Evolutionary conservation across 495 filamentous ascomycete genomes (phyloP), one percentile per base, ranked within the genome.

Genomic region (Aspergillus ellipticus): DNA sequence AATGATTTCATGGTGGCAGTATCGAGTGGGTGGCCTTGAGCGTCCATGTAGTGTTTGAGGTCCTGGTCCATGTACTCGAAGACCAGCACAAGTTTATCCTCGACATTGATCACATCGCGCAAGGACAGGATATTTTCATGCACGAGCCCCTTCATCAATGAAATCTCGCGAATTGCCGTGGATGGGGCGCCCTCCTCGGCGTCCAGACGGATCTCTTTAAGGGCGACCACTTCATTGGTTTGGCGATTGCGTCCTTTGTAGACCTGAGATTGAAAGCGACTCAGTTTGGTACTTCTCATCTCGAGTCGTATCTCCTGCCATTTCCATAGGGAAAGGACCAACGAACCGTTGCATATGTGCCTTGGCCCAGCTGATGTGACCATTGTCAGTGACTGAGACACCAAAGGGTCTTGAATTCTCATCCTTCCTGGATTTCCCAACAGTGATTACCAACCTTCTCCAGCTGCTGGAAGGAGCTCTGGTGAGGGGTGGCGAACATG

Each of bases 21-120:
- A 66, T 92, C 88, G 31, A 97, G 75, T 19, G 88, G 87, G 29
- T 93, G 86, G 60, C 89, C 88, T 28, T 88, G 82, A 16, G 85
- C 85, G 63, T 99, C 94, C 94, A 99, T 99, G 73, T 96, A 97
- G 68, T 92, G 92, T 80, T 97, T 99, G n/a, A 99, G 77, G 65
- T 99, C 94, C 63, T 92, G 85, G 72, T 99, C 94, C 86, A 99
- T 95, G 69, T 87, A 97, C 72, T 99, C 94, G 62, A 97, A 96
- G 10, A 99, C 94, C 33, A 99, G 87, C 90, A 97, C 97, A 41
- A 99, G 83, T 69, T 99, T 97, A 76, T 97, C 96, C 73, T 99
- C 94, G 51, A 93, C 96, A 68, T 99, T 95, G 62, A 99, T 96
- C 31, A 99, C 96, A 75, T 99, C 95, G 78, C 97, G 87, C 1